These are phyloP conservation scores for Viola odorata DNA, from an alignment of 345 rosid genomes.

Conservation along the genomic window DNA sequence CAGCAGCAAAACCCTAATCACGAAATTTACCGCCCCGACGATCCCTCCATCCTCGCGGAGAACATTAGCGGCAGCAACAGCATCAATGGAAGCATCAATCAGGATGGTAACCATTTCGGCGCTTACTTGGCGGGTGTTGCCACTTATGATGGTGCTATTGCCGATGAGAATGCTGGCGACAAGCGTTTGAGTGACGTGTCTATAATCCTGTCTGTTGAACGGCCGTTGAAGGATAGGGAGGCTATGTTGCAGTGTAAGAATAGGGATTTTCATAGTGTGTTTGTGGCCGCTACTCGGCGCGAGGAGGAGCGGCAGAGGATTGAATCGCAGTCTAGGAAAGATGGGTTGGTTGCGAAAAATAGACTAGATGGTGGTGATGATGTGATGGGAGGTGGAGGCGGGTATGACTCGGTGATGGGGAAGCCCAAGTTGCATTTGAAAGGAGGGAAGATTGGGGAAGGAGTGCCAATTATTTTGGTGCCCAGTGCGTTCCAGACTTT, in stretches of 20 bases:
- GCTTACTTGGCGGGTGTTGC: constrained; percentile 28
- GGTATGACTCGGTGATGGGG: constrained; percentile 38
- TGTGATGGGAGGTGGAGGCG: constrained; percentile 61
- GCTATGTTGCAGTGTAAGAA: constrained; percentile 61
- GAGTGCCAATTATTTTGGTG: constrained; percentile 86
- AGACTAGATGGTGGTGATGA: constrained; percentile 83
- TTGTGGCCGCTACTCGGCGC: constrained; percentile 70
- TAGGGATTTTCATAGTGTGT: constrained; percentile 67
- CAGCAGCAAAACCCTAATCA: constrained; percentile 13
- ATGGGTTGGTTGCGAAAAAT: constrained; percentile 86
- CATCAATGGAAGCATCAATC: not conserved
- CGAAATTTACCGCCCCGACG: constrained; percentile 36
- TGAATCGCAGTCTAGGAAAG: constrained; percentile 92
- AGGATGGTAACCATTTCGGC: not conserved
- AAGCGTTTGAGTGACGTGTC: constrained; percentile 25
- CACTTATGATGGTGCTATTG: constrained; percentile 4
- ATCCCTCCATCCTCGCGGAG: constrained; percentile 20
- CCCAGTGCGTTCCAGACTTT: constrained; percentile 91
- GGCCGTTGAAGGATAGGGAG: constrained; percentile 76
- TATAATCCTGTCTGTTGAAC: constrained; percentile 51
- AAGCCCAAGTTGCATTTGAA: constrained; percentile 67
- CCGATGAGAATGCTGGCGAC: constrained; percentile 1
- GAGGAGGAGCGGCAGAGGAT: constrained; percentile 86
- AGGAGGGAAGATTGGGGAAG: constrained; percentile 81
- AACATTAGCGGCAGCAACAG: not conserved